phyloP scores from a whole-genome alignment of 805 yeast genomes.

The Hanseniaspora meyeri region DNA sequence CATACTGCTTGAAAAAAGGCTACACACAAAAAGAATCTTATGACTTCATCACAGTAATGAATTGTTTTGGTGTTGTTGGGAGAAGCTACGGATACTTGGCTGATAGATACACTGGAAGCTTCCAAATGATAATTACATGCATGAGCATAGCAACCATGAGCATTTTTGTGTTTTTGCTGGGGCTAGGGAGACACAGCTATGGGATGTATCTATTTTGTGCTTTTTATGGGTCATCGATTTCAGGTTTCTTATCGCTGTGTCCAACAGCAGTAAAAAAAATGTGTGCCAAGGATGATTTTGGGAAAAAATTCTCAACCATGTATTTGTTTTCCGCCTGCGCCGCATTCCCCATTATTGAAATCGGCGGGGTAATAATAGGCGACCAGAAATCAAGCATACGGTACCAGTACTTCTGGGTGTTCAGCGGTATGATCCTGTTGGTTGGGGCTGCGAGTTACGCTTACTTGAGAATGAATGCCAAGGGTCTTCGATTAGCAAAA shows the following conservation, averaged over 20 bases:
- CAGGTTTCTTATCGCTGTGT: constrained; percentile 50
- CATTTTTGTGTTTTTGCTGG: constrained; percentile 52
- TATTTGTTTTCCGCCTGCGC: constrained; percentile 46
- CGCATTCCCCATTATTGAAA: constrained; percentile 34
- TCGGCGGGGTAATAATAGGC: constrained; percentile 37
- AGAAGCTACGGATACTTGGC: constrained; percentile 42
- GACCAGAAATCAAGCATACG: constrained; percentile 22
- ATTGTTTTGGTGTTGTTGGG: constrained; percentile 38
- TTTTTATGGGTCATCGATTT: constrained; percentile 46
- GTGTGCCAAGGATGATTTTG: constrained; percentile 51
- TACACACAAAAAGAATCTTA: constrained; percentile 29
- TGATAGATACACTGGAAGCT: constrained; percentile 45
- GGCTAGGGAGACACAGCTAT: constrained; percentile 38
- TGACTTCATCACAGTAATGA: constrained; percentile 34
- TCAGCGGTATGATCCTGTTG: constrained; percentile 28
- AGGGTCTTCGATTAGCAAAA: constrained; percentile 30
- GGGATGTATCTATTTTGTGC: constrained; percentile 42
- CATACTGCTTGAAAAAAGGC: constrained; percentile 38
- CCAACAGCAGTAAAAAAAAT: constrained; percentile 62
- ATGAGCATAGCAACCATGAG: constrained; percentile 35
- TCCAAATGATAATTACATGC: constrained; percentile 43
- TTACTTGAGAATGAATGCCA: constrained; percentile 32
- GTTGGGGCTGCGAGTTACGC: constrained; percentile 31
- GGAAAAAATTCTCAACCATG: constrained; percentile 55
- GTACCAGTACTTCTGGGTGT: constrained; percentile 30